Conservation (phyloP, 495 filamentous ascomycete species). For the Sordaria brevicollis region DNA sequence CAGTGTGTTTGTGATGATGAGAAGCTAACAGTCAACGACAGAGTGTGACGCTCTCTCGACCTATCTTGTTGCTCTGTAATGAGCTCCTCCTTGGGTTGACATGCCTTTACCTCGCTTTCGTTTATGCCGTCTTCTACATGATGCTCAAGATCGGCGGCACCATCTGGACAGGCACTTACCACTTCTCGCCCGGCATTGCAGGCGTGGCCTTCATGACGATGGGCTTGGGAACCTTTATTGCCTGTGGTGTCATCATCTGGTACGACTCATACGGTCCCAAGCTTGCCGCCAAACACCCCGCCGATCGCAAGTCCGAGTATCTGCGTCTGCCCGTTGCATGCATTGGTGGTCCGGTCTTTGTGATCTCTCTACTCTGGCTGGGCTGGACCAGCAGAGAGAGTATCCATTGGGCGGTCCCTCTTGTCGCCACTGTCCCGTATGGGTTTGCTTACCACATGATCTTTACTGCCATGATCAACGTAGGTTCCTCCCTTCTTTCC, state of each 20-base stretch:
- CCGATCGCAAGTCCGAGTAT: slow-evolving; percentile 33
- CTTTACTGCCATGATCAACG: slow-evolving; percentile 55
- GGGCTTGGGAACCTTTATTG: slow-evolving; percentile 36
- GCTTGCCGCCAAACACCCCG: slow-evolving; percentile 8
- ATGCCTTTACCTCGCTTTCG: slow-evolving; percentile 50
- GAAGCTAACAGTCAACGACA: neutral
- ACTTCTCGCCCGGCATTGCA: slow-evolving; percentile 24
- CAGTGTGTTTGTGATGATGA: too few species aligned
- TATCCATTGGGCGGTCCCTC: slow-evolving; percentile 53
- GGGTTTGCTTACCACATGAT: slow-evolving; percentile 55
- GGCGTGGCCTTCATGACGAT: slow-evolving; percentile 25
- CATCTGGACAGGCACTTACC: slow-evolving; percentile 41
- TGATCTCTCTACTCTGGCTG: slow-evolving; percentile 55
- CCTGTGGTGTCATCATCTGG: slow-evolving; percentile 39
- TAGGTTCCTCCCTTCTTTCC: neutral
- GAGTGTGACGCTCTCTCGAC: slow-evolving; percentile 27
- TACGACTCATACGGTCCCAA: slow-evolving; percentile 17
- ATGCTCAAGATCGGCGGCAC: slow-evolving; percentile 48
- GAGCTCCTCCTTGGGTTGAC: slow-evolving; percentile 55
- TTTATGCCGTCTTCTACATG: slow-evolving; percentile 63
- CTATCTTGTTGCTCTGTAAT: slow-evolving; percentile 42
- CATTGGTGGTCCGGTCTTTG: slow-evolving; percentile 48
- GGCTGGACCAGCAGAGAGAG: slow-evolving; percentile 48
- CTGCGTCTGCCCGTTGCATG: slow-evolving; percentile 57
- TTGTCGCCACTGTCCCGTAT: slow-evolving; percentile 47